Evolutionary conservation across 2,329 filamentous ascomycete species (phyloP), one percentile per base, ranked within the genome.

Genomic region (Penicillium oxalicum): DNA sequence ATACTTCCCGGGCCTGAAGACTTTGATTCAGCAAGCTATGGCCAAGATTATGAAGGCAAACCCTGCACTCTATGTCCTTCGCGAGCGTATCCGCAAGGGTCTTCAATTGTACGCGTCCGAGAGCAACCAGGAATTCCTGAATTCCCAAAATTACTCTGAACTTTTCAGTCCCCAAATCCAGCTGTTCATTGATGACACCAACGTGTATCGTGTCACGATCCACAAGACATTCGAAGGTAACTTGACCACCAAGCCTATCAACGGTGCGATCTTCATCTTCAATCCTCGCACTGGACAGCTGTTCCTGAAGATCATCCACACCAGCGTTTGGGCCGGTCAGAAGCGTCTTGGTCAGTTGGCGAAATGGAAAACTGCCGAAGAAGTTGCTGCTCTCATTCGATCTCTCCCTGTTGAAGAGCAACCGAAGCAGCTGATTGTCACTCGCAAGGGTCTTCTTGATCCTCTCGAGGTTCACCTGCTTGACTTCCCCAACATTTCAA

Each of bases 31-130:
- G 70, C 91, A 97, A 69, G 93, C 94, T 5, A 98, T 98, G 94
- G 90, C 90, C 42, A 98, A 98, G 83, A 83, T 98, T 67, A 98
- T 98, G 93, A 98, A 98, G 74, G 91, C 93, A 34, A 98, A 98
- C 65, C 93, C 93, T 12, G 93, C 93, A 2, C 74, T 98, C 29
- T 98, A 97, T 67, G 93, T 98, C 44, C 75, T 98, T 51, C 87
- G 93, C 51, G 93, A 98, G 74, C 93, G 93, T 80, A 98, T 98
- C 56, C 83, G 94, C 56, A 98, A 98, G 77, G 93, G 93, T 78
- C 81, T 98, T 50, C 93, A 98, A 73, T 78, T 98, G 11, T 98
- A 98, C 64, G 93, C 93, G 2, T 97, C 91, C 0, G 94, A 98
- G 74, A 96, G 89, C 74, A 97, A 95, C 73, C 93, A 98, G 65